A percentile compares a stretch with the other conserved stretches of the same genome.
These are phyloP conservation scores for Bathelium albidoporum DNA, from an alignment of 495 filamentous ascomycete species.

Conservation along the genomic window DNA sequence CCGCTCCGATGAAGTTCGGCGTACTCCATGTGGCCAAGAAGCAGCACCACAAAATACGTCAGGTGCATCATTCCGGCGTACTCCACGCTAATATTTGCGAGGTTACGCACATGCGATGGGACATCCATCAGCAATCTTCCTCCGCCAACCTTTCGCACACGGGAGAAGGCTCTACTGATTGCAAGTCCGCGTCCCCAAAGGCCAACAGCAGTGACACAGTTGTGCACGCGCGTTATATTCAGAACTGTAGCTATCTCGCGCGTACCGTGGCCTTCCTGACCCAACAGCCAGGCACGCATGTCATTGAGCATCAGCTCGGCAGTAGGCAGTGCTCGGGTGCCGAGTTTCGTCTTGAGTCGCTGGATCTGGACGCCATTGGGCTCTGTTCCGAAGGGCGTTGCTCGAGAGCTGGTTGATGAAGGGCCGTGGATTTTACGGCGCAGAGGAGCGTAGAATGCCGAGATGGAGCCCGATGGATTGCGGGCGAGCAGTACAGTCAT, in stretches of 20 bases:
- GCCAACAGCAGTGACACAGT: slow-evolving; percentile 45
- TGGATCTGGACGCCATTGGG: slow-evolving; percentile 59
- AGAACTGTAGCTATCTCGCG: slow-evolving; percentile 55
- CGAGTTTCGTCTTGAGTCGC: slow-evolving; percentile 60
- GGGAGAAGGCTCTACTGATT: slow-evolving; percentile 49
- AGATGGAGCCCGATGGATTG: slow-evolving; percentile 43
- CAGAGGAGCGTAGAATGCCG: slow-evolving; percentile 59
- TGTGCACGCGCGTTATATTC: slow-evolving; percentile 60
- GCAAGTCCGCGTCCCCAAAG: slow-evolving; percentile 51
- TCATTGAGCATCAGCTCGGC: slow-evolving; percentile 55
- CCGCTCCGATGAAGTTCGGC: slow-evolving; percentile 1
- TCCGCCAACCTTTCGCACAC: slow-evolving; percentile 42
- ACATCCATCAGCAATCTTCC: slow-evolving; percentile 40
- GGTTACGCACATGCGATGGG: slow-evolving; percentile 49
- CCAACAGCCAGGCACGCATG: slow-evolving; percentile 55
- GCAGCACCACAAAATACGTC: slow-evolving; percentile 47
- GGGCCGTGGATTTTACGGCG: slow-evolving; percentile 33
- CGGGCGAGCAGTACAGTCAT: slow-evolving; percentile 63
- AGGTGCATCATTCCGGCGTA: slow-evolving; percentile 52
- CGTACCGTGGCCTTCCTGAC: slow-evolving; percentile 52
- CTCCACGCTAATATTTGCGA: slow-evolving; percentile 44
- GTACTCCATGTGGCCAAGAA: slow-evolving; percentile 45
- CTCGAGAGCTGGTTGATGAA: slow-evolving; percentile 16
- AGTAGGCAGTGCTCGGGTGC: slow-evolving; percentile 57
- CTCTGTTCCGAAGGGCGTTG: slow-evolving; percentile 28